Conservation (phyloP, 768 basidiomycete species). For the Russula abietina region DNA sequence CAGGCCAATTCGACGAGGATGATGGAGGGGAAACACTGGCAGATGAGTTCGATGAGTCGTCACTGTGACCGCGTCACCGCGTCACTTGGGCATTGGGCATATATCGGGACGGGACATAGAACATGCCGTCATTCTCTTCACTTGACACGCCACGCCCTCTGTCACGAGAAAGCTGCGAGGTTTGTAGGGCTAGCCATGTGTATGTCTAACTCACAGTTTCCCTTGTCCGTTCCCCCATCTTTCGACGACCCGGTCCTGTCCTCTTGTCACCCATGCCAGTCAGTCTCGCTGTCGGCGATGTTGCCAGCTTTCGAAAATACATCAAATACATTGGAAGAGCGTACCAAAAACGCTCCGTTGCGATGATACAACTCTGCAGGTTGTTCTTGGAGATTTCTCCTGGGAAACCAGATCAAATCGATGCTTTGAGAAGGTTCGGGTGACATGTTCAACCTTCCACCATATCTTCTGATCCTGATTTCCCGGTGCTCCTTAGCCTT, state of each 20-base stretch:
- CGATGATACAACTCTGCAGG: constrained; percentile 22
- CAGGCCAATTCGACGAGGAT: background rate
- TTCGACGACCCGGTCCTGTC: background rate
- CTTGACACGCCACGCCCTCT: background rate
- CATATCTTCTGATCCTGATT: background rate
- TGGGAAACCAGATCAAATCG: constrained; percentile 18
- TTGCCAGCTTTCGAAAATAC: constrained; percentile 19
- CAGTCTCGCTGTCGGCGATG: constrained; percentile 11
- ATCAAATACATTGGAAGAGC: constrained; percentile 20
- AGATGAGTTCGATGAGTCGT: no score
- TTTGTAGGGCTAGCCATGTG: constrained; percentile 8
- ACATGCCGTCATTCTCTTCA: constrained; percentile 2
- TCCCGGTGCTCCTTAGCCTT: constrained; percentile 5
- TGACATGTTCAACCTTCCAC: background rate
- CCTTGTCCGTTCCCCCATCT: constrained; percentile 13
- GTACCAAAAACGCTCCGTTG: constrained; percentile 21
- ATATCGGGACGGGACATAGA: no score
- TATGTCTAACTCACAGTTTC: constrained; percentile 2
- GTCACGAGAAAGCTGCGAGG: constrained; percentile 15
- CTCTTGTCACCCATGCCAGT: constrained; percentile 10
- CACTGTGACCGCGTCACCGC: no score
- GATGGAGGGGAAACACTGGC: background rate
- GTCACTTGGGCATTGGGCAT: background rate
- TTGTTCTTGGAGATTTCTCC: constrained; percentile 21
- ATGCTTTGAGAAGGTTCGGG: constrained; percentile 17